Conservation (phyloP, 2,329 filamentous ascomycete species). For the Paraconiothyrium brasiliense region DNA sequence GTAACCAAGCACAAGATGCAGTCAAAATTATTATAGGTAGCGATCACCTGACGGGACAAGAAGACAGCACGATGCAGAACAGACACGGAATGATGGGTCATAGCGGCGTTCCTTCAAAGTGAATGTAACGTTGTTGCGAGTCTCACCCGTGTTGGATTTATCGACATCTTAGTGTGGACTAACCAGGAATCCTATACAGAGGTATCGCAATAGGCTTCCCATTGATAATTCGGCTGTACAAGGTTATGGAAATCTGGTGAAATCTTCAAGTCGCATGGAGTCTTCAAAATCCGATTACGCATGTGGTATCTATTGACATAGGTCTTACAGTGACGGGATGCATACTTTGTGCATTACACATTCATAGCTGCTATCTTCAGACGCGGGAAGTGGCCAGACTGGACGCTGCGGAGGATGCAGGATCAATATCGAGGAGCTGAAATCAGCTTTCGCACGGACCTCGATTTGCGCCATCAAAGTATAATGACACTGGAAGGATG, state of each 20-base stretch:
- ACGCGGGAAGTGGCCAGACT: background rate
- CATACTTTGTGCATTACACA: background rate
- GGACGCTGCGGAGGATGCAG: background rate
- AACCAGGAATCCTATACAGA: too few species aligned
- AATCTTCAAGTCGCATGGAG: too few species aligned
- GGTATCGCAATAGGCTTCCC: too few species aligned
- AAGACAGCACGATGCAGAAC: background rate
- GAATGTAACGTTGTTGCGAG: background rate
- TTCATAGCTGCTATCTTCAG: background rate
- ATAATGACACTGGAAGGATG: background rate
- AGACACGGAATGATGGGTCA: background rate
- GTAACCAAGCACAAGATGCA: too few species aligned
- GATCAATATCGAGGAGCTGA: conserved; percentile 4
- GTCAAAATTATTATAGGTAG: too few species aligned
- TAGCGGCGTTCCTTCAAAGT: background rate
- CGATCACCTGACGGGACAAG: background rate
- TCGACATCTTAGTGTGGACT: too few species aligned
- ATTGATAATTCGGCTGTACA: too few species aligned
- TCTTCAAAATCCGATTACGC: too few species aligned
- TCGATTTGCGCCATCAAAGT: background rate
- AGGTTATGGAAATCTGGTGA: too few species aligned
- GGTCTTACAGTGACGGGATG: background rate
- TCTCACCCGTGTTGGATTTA: too few species aligned
- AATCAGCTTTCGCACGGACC: background rate
- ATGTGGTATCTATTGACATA: background rate